Evolutionary conservation across 202 grass and related monocot genomes (phyloP), one percentile per base, ranked within the genome.

Genomic region (Hordeum pubiflorum): DNA sequence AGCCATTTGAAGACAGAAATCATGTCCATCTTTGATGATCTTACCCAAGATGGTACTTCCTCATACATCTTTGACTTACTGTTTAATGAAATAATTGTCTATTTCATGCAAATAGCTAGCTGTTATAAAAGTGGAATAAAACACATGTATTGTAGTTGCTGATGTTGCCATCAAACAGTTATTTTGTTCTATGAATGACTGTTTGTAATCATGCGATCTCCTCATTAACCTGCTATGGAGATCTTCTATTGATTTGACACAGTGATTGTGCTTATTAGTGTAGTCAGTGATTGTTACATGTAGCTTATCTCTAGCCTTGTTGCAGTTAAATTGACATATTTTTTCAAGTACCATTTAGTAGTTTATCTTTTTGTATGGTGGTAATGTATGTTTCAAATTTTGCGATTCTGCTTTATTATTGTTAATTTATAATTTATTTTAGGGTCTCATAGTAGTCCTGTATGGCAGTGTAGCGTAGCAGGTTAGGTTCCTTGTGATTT

Each of bases 21-120:
- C 57, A 88, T 99, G 87, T 95, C 92, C 37, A 99, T 99, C 77
- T 99, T 99, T 76, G 90, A 93, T 62, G 92, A 99, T 83, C 64
- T 99, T 67, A 98, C 96, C 27, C 90, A 93, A 84, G 96, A 98
- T 86, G 96, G 95, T 98, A 97, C 15, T 70, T 73, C 58, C 66
- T 46, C 84, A 43, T 67, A 66, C 21, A 85, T 60, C 1, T 32
- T 57, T 50, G 17, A 46, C 9, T 43, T 72, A 37, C 31, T 90
- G 50, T 41, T 78, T 74, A 7, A 50, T 39, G 32, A 11, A 83
- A 33, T 68, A 57, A 13, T 67, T 81, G 0, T 32, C 17, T 58
- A 20, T 38, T 37, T 31, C 27, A 36, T 54, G 17, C 27, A 46
- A 70, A 70, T 44, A 55, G 20, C 76, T 43, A 10, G 1, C 39